Percentiles rank a stretch among this genome's conserved stretches.
These are phyloP conservation scores for Fusarium armeniacum DNA, from an alignment of 2,329 filamentous ascomycete species.

Conservation along the genomic window DNA sequence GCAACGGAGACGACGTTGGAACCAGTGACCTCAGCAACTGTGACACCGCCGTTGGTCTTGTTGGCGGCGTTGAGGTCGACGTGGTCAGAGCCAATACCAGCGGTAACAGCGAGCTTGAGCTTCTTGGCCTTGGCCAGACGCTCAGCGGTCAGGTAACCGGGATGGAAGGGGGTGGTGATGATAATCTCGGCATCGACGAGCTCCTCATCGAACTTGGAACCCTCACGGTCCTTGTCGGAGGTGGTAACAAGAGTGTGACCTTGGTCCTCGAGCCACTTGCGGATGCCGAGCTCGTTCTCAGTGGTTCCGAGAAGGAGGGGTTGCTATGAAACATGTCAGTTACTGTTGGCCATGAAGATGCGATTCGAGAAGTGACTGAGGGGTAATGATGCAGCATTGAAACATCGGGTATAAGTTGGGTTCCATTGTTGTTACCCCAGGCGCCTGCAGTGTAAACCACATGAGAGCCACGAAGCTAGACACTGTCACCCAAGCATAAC, in stretches of 20 bases:
- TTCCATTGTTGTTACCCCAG: conserved; percentile 30
- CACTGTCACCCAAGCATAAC: conserved; percentile 26
- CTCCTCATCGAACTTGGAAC: conserved; percentile 94
- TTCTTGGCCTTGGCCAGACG: conserved; percentile 99
- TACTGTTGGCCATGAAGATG: conserved; percentile 18
- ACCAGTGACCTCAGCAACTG: conserved; percentile 96
- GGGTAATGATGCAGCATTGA: conserved; percentile 20
- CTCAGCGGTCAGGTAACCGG: conserved; percentile 96
- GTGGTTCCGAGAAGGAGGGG: conserved; percentile 92
- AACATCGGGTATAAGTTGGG: conserved; percentile 30
- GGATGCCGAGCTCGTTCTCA: conserved; percentile 97
- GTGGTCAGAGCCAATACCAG: conserved; percentile 98
- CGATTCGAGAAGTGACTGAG: conserved; percentile 9
- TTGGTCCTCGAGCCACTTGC: conserved; percentile 97
- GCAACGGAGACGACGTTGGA: conserved; percentile 99
- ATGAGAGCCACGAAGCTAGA: conserved; percentile 21
- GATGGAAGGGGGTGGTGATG: conserved; percentile 99
- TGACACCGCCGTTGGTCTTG: conserved; percentile 97
- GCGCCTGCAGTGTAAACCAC: conserved; percentile 33
- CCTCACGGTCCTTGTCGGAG: conserved; percentile 95
- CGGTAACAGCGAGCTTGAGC: conserved; percentile 95
- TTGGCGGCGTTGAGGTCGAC: conserved; percentile 97
- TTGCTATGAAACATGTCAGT: conserved; percentile 61
- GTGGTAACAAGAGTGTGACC: conserved; percentile 98
- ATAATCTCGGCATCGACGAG: conserved; percentile 97